These are phyloP conservation scores for Haplographium delicatum DNA, from an alignment of 495 filamentous ascomycete species.

Conservation along the genomic window DNA sequence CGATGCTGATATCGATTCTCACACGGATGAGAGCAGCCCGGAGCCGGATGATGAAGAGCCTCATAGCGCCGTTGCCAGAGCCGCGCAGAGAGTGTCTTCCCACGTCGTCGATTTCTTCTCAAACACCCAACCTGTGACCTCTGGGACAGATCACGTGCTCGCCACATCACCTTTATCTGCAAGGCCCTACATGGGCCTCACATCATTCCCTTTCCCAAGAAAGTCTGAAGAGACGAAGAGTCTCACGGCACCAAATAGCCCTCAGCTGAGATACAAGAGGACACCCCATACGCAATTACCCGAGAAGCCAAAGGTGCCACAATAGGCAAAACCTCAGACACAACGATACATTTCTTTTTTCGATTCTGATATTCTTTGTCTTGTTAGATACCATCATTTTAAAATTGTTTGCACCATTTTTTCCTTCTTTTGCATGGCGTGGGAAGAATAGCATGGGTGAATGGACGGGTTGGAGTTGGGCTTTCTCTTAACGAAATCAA, in stretches of 20 bases:
- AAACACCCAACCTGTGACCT: constrained; percentile 15
- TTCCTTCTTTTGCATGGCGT: not conserved
- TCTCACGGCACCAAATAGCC: constrained; percentile 7
- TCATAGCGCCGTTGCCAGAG: not conserved
- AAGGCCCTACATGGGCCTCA: not conserved
- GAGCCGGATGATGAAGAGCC: constrained; percentile 14
- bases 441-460: not conserved
- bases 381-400: constrained; percentile 1
- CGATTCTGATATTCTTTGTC: too few species aligned
- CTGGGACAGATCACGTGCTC: constrained; percentile 15
- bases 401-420: too few species aligned
- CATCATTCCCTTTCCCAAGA: not conserved
- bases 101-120: constrained; percentile 22
- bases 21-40: constrained; percentile 25
- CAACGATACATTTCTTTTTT: not conserved
- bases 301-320: not conserved
- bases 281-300: not conserved
- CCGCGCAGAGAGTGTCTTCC: too few species aligned
- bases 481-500: not conserved
- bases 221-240: not conserved
- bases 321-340: not conserved
- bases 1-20: constrained; percentile 26
- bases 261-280: constrained; percentile 17
- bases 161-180: constrained; percentile 12
- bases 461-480: not conserved